Evolutionary conservation across 345 rosid genomes (phyloP).

Genomic region (Acer negundo): DNA sequence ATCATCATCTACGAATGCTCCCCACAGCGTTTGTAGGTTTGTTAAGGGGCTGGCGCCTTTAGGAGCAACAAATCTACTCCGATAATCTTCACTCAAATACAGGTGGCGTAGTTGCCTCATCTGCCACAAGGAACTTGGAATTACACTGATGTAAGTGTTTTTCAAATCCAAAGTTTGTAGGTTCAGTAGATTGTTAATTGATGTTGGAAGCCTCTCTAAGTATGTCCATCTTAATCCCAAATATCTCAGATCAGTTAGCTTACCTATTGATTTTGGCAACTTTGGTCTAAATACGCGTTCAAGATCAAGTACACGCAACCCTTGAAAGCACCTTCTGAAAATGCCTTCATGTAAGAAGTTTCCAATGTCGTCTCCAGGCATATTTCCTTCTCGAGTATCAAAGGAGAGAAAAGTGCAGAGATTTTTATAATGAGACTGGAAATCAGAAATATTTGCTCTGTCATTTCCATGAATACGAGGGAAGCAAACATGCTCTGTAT

Average conservation of each 20-base stretch:
- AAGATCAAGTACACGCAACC: slow-evolving; percentile 30
- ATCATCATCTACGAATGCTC: slow-evolving; percentile 14
- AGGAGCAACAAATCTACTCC: background rate
- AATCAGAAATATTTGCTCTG: background rate
- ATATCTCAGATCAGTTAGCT: slow-evolving; percentile 23
- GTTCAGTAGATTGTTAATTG: background rate
- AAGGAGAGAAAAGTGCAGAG: slow-evolving; percentile 21
- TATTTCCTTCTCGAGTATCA: slow-evolving; percentile 18
- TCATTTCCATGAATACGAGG: slow-evolving; percentile 21
- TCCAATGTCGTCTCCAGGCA: slow-evolving; percentile 30
- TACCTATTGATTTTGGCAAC: slow-evolving; percentile 17
- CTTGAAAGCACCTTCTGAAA: slow-evolving; percentile 1
- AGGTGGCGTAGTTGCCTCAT: slow-evolving; percentile 17
- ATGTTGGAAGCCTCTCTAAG: slow-evolving; percentile 18
- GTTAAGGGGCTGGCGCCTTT: background rate
- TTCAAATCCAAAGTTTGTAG: slow-evolving; percentile 24
- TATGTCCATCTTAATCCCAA: slow-evolving; percentile 17
- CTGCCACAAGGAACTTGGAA: slow-evolving; percentile 11
- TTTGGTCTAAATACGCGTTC: slow-evolving; percentile 28
- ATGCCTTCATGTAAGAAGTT: slow-evolving; percentile 23
- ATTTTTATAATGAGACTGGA: slow-evolving; percentile 18
- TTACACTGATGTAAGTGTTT: slow-evolving; percentile 1
- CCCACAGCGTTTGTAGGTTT: slow-evolving; percentile 19
- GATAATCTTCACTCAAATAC: slow-evolving; percentile 8
- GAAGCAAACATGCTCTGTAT: slow-evolving; percentile 9